Base-by-base conservation (phyloP, 108 stramenopile species). In the Nannochloropsis gaditana region DNA sequence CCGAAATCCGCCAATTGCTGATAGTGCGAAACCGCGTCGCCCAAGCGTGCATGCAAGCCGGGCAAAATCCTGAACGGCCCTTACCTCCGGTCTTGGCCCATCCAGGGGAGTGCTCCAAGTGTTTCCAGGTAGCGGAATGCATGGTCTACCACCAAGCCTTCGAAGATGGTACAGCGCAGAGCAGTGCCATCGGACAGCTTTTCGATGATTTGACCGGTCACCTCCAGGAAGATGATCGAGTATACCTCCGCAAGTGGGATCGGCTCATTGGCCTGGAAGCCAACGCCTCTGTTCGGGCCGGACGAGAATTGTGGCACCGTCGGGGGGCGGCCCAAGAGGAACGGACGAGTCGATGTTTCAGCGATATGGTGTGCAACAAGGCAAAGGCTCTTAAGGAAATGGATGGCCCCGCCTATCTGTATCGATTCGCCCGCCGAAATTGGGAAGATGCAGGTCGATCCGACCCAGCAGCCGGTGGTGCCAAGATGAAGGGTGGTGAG, bases 101-200 rank as follows among this genome's bases (percentile, higher is more conserved):
- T 15, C 45, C 83, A 10, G n/a, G 80, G 5, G 83, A 80, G 9
- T 87, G 86, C 47, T 83, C 79, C 17, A 79, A 59, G 80, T 87
- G 86, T 83, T 87, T 87, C 80, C 83, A 84, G 42, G 79, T 43
- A 31, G 73, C 86, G 42, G 80, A 87, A 83, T 87, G 86, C 80
- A 87, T 87, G 86, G 43, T 80, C 21, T 79, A 79, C 83, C 86
- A 87, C 83, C 79, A 79, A 9, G 86, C 83, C 42, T 45, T 59
- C 5, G 86, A 87, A 42, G 86, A 80, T n/a, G 86, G 83, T 1
- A 79, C 83, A 43, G 83, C 42, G 11, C 79, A 44, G 17, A 84
- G 86, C 79, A 86, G 86, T 79, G 86, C 82, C 2, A 73, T 45
- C 82, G 21, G 21, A 44, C 83, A 50, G 31, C 43, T 87, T 31